Percentiles rank a stretch among this genome's conserved stretches.
Conservation (phyloP, 768 basidiomycete species). For the Tephrocybe sp. region DNA sequence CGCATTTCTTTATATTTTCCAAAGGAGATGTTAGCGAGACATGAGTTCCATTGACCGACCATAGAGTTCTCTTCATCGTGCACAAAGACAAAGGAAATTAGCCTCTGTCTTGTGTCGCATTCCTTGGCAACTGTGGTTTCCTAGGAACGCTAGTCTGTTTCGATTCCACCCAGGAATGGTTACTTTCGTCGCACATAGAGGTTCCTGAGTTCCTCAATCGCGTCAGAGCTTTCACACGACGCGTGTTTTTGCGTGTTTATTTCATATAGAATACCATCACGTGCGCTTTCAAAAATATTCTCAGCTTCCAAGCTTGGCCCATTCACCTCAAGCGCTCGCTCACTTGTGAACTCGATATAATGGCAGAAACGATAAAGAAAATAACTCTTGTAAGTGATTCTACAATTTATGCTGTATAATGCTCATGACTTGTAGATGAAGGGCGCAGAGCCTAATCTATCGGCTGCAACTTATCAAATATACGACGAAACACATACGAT, state of each 20-base stretch:
- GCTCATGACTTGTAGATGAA: slow-evolving; percentile 57
- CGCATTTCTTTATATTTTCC: slow-evolving; percentile 27
- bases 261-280: no score
- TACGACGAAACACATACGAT: slow-evolving; percentile 94
- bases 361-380: slow-evolving; percentile 39
- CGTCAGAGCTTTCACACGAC: not conserved
- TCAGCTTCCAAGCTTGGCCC: no score
- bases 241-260: slow-evolving; percentile 15
- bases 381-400: slow-evolving; percentile 35
- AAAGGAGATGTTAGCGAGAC: slow-evolving; percentile 9
- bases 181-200: no score
- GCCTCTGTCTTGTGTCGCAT: slow-evolving; percentile 3
- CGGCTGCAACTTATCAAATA: slow-evolving; percentile 89
- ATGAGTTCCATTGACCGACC: not conserved
- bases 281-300: slow-evolving; percentile 9
- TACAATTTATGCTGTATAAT: not conserved
- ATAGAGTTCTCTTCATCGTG: slow-evolving; percentile 14
- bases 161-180: no score
- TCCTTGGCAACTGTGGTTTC: slow-evolving; percentile 10
- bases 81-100: slow-evolving; percentile 11
- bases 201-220: not conserved
- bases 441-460: slow-evolving; percentile 77
- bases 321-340: not conserved
- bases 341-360: slow-evolving; percentile 16
- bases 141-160: no score